Base-by-base conservation (phyloP, 2,329 filamentous ascomycete genomes). In the Tolypocladium guangdongense region DNA sequence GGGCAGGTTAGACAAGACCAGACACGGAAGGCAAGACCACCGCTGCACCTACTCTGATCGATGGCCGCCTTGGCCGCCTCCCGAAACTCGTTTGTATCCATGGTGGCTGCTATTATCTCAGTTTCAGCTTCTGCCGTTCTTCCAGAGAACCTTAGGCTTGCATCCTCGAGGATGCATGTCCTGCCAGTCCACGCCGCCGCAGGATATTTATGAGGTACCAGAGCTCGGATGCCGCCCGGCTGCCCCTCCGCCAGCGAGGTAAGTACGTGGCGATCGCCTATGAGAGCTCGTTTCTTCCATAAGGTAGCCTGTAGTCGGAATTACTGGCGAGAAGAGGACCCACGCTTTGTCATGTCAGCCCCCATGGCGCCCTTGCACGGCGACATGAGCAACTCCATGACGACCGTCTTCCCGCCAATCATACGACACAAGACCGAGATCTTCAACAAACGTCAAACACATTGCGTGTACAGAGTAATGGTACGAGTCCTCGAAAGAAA, bases 31-130 rank as follows among this genome's bases (percentile, higher is more conserved):
- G 37, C 47, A 50, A 38, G 47, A 7, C 20, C 41, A 22, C 7
- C 10, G 22, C 12, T n/a, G 52, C 12, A 74, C 83, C 65, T 71
- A 90, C 89, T 95, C 55, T 95, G 87, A 59, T 95, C 87, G 65
- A 95, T 83, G 56, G 86, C 86, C 54, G 84, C 80, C 58, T 88
- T 81, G 46, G 89, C 90, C 58, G 89, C 88, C 56, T 82, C 74
- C 58, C 83, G 80, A 70, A 95, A 96, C 63, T 92, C 81, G 53
- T 84, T 74, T 32, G 84, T 83, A 64, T 95, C 83, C 91, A 96
- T 95, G 45, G 36, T 46, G 33, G n/a, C 50, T 7, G 52, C 38
- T 30, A 14, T 5, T 20, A 30, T 51, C 22, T 38, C 16, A 36
- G n/a, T 45, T 10, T 22, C 6, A 12, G 8, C 2, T 8, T 50